These are phyloP conservation scores for Potentilla sterilis DNA, from an alignment of 306 rosid species.

Conservation along the genomic window DNA sequence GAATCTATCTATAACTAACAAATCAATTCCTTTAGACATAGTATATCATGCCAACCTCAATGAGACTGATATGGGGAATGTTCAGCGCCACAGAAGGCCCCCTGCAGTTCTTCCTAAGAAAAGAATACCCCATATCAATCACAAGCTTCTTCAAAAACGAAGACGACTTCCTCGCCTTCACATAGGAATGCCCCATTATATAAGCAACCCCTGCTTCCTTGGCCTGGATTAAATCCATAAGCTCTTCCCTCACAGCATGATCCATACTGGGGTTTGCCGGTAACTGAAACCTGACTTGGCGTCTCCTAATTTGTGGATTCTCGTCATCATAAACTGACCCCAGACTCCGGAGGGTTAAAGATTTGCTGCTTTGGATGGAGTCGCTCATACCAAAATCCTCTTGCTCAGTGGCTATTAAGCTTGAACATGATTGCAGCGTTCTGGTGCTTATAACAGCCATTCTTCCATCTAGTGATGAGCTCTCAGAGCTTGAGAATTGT, in stretches of 20 bases:
- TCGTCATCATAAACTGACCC: conserved; percentile 66
- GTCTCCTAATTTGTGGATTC: conserved; percentile 53
- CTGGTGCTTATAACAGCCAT: conserved; percentile 81
- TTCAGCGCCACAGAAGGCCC: conserved; percentile 84
- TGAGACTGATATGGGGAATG: conserved; percentile 84
- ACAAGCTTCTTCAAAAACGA: conserved; percentile 63
- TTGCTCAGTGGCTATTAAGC: conserved; percentile 41
- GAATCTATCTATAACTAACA: not conserved
- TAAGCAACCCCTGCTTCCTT: conserved; percentile 87
- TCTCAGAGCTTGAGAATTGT: conserved; percentile 55
- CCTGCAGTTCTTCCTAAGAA: conserved; percentile 82
- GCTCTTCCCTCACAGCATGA: conserved; percentile 67
- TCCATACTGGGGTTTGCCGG: conserved; percentile 50
- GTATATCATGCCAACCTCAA: conserved; percentile 93
- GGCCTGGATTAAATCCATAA: conserved; percentile 69
- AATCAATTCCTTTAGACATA: conserved; percentile 52
- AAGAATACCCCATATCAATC: conserved; percentile 74
- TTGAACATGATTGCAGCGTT: conserved; percentile 40
- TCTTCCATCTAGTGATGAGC: conserved; percentile 65
- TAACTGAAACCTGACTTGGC: conserved; percentile 65
- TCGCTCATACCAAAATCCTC: conserved; percentile 39
- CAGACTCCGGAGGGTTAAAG: conserved; percentile 58
- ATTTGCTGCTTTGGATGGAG: conserved; percentile 63
- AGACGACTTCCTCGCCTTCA: conserved; percentile 79
- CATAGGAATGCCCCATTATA: conserved; percentile 82